These are phyloP conservation scores for Mortierella hygrophila DNA, from an alignment of 192 early-diverging fungal genomes.

Conservation along the genomic window DNA sequence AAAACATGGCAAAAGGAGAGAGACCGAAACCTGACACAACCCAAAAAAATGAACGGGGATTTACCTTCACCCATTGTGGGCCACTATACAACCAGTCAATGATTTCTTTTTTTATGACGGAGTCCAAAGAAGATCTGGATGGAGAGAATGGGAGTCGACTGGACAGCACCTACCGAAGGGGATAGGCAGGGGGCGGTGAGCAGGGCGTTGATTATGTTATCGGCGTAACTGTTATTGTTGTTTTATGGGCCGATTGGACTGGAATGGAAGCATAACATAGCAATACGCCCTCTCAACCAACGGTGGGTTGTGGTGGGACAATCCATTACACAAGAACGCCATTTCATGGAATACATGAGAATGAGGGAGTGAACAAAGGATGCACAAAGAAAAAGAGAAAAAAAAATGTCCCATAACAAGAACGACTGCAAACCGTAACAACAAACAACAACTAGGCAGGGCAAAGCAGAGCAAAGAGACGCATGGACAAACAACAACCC, in stretches of 20 bases:
- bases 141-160: no score
- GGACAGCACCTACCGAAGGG: no score
- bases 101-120: no score
- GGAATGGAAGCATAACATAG: not conserved
- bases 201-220: not conserved
- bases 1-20: not conserved
- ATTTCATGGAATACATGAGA: not conserved
- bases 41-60: not conserved
- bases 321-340: constrained; percentile 5
- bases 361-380: not conserved
- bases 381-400: not conserved
- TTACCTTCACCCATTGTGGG: not conserved
- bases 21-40: constrained; percentile 1
- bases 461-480: no score
- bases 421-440: no score
- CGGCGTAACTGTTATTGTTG: not conserved
- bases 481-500: no score
- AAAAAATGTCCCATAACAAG: no score
- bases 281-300: not conserved
- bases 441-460: no score
- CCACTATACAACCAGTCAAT: not conserved
- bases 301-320: not conserved
- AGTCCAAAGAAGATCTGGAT: no score
- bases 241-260: not conserved
- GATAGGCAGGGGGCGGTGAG: no score